Base-by-base conservation (phyloP, 805 yeast genomes). In the Candida argentea region DNA sequence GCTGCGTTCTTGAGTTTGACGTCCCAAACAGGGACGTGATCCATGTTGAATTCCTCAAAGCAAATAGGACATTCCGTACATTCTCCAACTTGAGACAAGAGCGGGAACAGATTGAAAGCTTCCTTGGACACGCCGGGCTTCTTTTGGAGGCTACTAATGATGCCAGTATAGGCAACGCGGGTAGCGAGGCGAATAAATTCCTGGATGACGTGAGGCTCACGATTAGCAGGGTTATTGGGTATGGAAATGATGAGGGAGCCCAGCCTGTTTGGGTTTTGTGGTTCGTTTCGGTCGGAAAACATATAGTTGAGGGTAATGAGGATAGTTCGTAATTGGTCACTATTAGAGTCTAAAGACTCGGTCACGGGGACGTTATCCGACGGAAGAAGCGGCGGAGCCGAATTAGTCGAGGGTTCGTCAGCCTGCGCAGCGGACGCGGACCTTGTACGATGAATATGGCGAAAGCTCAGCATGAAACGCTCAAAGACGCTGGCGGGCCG, bases 131-230 rank as follows among this genome's bases (percentile, higher is more conserved):
- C 59, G 6, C 84, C 83, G 20, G 65, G 58, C 12, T 64, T 57
- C 31, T 60, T 62, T 32, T 65, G 59, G 17, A 67, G 54, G 22
- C 67, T 61, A 13, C 68, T 64, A 4, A 71, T 61, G 20, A 78
- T 69, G 10, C 83, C 73, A 22, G 77, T 57, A 46, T 76, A 62
- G 1, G 86, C 86, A 50, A 79, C 65, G 15, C 74, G 73, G 0
- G 87, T 76, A 2, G 86, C 85, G 32, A 79, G 52, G 16, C 76
- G 59, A 8, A 80, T 69, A 30, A 79, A 61, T 20, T 70, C 73
- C 42, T 72, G 76, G 18, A 78, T 57, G 20, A 71, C 63, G 20
- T 67, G 65, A n/a, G 75, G 78, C 29, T 76, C 72, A 17, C 74
- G 59, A 33, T 72, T 70, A 11, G 64, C 51, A 1, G 77, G 68